Percentiles rank a stretch among this genome's conserved stretches.
These are phyloP conservation scores for Aristolochia contorta DNA, from an alignment of 164 flowering plant species.

Conservation along the genomic window DNA sequence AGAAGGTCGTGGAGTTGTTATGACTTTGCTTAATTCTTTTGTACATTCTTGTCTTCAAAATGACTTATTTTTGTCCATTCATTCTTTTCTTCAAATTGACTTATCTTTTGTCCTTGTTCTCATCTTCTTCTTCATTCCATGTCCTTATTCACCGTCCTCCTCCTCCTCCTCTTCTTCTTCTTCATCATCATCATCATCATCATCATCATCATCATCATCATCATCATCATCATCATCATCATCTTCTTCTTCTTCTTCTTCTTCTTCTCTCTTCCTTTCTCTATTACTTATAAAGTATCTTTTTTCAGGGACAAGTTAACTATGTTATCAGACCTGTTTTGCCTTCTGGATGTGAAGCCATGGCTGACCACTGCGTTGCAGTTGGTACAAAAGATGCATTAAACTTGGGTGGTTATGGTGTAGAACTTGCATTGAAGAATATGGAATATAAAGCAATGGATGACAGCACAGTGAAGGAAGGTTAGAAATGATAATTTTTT, in stretches of 20 bases:
- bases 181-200: no score
- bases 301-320: constrained; percentile 60
- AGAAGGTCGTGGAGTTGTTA: constrained; percentile 36
- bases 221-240: no score
- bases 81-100: not conserved
- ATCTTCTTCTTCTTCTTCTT: not conserved
- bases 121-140: not conserved
- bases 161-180: not conserved
- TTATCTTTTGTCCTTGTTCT: not conserved
- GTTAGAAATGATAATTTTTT: constrained; percentile 14
- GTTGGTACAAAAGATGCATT: constrained; percentile 63
- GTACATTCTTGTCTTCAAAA: not conserved
- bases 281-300: not conserved
- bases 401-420: constrained; percentile 95
- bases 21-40: not conserved
- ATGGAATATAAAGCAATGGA: constrained; percentile 99
- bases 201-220: no score
- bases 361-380: constrained; percentile 50
- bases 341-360: constrained; percentile 73
- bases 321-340: constrained; percentile 88
- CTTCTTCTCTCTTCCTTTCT: not conserved
- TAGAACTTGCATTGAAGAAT: constrained; percentile 96
- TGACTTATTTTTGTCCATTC: no score
- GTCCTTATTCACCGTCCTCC: no score
- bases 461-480: constrained; percentile 78